Percentiles rank a stretch among this genome's conserved stretches.
Conservation (phyloP, 164 flowering plant species). For the Umbellularia californica region DNA sequence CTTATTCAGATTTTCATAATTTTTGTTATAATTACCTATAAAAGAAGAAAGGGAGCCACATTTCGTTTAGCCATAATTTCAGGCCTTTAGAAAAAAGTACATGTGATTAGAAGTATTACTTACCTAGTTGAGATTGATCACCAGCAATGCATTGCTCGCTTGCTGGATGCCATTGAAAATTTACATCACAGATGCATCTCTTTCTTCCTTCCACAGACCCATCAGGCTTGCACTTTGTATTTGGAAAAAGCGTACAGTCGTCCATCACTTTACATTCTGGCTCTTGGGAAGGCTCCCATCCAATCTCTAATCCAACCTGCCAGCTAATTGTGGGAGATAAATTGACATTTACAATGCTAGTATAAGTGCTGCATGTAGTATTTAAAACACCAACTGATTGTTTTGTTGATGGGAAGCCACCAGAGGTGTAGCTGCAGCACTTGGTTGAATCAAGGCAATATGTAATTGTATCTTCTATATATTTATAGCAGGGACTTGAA, state of each 20-base stretch:
- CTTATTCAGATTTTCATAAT: not conserved
- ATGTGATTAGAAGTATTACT: not conserved
- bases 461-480: not conserved
- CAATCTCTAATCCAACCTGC: not conserved
- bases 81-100: not conserved
- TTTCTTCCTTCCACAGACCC: not conserved
- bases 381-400: not conserved
- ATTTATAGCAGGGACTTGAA: not conserved
- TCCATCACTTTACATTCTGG: not conserved
- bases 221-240: not conserved
- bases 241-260: not conserved
- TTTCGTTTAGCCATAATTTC: no score
- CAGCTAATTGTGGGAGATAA: not conserved
- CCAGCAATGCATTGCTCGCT: not conserved
- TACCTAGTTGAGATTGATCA: not conserved
- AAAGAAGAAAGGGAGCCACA: no score
- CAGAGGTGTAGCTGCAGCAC: not conserved
- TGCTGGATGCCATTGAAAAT: not conserved
- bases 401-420: not conserved
- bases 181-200: slow-evolving; percentile 4
- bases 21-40: not conserved
- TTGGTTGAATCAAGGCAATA: not conserved
- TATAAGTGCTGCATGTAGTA: not conserved
- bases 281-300: not conserved
- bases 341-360: not conserved